Base-by-base conservation (phyloP, 2,329 filamentous ascomycete species). In the Talaromyces verruculosus region DNA sequence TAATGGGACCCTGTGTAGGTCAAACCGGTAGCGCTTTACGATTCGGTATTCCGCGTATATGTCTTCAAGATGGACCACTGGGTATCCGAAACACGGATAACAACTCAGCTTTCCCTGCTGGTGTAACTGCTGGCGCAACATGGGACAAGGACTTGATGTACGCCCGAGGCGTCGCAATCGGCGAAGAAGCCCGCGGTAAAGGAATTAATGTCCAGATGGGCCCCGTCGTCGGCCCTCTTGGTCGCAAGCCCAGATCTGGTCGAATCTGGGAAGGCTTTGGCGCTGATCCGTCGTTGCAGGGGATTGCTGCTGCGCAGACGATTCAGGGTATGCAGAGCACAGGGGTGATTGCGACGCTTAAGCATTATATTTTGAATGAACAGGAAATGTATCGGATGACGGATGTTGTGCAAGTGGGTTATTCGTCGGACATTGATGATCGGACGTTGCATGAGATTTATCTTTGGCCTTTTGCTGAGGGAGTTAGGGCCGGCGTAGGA, bases 181-280 rank as follows among this genome's bases (percentile, higher is more conserved):
- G 90, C 25, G 80, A 88, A 69, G 91, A 93, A 74, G 89, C 89
- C 64, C 85, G 88, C 19, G 89, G 88, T 1, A 93, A 93, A 74
- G 91, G 91, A 1, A 84, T 88, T 47, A 88, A 92, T 73, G 83
- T 92, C 64, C 88, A 87, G 70, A 82, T 93, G 7, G 90, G 90
- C 0, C 91, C 91, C 0, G 82, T 84, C 0, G 89, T 92, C 41
- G 91, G 90, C 0, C 86, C 91, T 1, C 74, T 93, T 1, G 91
- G 91, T 1, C 84, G 90, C 10, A 91, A 91, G 71, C 89, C 90
- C 0, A 84, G 87, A 59, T 90, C 89, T 15, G 91, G 91, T 17
- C 85, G 91, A 45, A 91, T 87, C 71, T 93, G 90, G 90, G 91
- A 93, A 74, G 87, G 87, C 0, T 92, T 92, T 71, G 89, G 89